These are phyloP conservation scores for Epichloe sp. DNA, from an alignment of 2,329 filamentous ascomycete species.

Conservation along the genomic window DNA sequence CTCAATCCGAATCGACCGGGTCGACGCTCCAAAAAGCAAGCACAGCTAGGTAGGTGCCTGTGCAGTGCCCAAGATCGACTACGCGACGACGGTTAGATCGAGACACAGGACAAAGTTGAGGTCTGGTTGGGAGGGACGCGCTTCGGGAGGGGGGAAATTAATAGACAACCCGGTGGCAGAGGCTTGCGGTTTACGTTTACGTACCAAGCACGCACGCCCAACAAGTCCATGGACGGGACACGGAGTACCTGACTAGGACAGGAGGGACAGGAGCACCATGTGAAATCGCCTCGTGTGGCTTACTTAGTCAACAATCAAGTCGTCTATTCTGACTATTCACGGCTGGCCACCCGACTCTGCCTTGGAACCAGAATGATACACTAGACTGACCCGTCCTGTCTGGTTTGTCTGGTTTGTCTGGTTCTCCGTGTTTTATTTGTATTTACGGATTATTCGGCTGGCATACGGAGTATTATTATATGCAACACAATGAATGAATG, in stretches of 20 bases:
- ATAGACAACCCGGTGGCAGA: neutral
- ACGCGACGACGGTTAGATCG: slow-evolving; percentile 1
- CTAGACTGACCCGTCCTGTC: no score
- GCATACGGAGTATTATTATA: no score
- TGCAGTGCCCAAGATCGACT: slow-evolving; percentile 2
- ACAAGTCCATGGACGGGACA: no score
- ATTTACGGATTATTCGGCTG: no score
- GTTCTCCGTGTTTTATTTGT: no score
- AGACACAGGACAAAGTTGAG: neutral
- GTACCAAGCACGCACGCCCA: neutral
- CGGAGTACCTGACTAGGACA: neutral
- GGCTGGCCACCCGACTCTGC: no score
- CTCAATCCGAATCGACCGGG: neutral
- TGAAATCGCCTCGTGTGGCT: neutral
- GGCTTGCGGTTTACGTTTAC: neutral
- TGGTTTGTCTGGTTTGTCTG: no score
- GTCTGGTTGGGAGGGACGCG: slow-evolving; percentile 3
- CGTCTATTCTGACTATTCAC: no score
- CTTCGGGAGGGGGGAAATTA: neutral
- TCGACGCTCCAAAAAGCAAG: neutral
- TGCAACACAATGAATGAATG: neutral
- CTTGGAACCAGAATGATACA: no score
- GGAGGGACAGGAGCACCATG: neutral
- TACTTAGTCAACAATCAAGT: neutral
- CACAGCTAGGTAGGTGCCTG: neutral